phyloP scores from a whole-genome alignment of 208 protist species.

The Blechomonas ayalai region DNA sequence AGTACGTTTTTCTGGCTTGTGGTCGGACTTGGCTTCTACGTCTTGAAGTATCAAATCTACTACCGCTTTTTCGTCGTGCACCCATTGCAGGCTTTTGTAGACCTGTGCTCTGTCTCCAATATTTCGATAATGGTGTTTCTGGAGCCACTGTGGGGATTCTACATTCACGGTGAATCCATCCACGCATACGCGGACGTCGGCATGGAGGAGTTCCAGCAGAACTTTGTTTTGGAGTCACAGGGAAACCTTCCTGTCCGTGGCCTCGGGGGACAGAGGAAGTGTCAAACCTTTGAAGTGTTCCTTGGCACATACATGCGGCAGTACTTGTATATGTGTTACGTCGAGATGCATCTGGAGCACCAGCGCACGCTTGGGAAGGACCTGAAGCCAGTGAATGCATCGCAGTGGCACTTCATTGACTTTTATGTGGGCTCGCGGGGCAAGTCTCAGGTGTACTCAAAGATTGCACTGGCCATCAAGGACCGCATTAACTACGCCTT shows the following conservation, averaged over 20 bases:
- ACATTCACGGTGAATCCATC: constrained; percentile 89
- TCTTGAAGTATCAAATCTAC: constrained; percentile 73
- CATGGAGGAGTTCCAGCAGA: constrained; percentile 86
- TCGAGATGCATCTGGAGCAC: constrained; percentile 46
- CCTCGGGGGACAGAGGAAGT: constrained; percentile 66
- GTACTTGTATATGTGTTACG: constrained; percentile 77
- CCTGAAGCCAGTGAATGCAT: constrained; percentile 12
- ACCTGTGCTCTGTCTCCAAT: constrained; percentile 89
- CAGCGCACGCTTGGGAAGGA: constrained; percentile 24
- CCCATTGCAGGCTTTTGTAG: constrained; percentile 80
- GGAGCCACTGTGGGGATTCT: constrained; percentile 81
- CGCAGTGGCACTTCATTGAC: constrained; percentile 53
- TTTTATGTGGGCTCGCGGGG: constrained; percentile 38
- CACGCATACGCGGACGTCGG: constrained; percentile 80
- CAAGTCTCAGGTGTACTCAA: constrained; percentile 42
- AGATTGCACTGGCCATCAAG: constrained; percentile 50
- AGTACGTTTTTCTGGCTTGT: constrained; percentile 72
- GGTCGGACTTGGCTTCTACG: constrained; percentile 51
- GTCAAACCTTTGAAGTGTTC: constrained; percentile 82
- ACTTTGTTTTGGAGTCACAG: constrained; percentile 67
- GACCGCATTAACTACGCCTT: constrained; percentile 69
- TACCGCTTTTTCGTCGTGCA: constrained; percentile 82
- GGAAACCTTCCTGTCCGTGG: constrained; percentile 79
- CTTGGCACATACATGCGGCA: constrained; percentile 61
- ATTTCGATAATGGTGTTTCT: constrained; percentile 82